Evolutionary conservation across 2,329 filamentous ascomycete species (phyloP).

Genomic region (Huntiella bhutanensis): DNA sequence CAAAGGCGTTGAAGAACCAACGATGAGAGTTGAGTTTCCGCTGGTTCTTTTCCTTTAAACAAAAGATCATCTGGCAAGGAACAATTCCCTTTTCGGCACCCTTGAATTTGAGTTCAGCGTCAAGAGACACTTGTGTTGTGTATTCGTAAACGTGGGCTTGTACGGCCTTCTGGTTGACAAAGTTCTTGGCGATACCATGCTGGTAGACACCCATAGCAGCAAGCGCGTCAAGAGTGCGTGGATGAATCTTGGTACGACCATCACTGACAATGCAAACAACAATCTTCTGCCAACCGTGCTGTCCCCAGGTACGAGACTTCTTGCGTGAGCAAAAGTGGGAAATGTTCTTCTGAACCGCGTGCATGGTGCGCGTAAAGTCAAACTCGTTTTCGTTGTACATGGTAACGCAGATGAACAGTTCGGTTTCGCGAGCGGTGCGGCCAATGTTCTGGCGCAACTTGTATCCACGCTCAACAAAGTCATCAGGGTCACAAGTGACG

Average conservation of each 20-base stretch:
- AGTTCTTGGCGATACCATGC: conserved; percentile 94
- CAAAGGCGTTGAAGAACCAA: conserved; percentile 99
- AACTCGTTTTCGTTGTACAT: conserved; percentile 99
- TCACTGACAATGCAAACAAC: conserved; percentile 96
- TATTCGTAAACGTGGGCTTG: conserved; percentile 97
- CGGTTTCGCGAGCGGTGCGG: conserved; percentile 66
- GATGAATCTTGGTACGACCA: conserved; percentile 91
- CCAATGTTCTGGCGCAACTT: conserved; percentile 85
- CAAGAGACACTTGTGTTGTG: conserved; percentile 91
- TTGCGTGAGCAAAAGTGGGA: conserved; percentile 92
- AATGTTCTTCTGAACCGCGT: conserved; percentile 95
- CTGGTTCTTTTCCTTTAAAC: conserved; percentile 90
- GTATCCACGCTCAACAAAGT: conserved; percentile 77
- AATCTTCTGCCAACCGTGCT: conserved; percentile 98
- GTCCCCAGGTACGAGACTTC: conserved; percentile 93
- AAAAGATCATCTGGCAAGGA: conserved; percentile 96
- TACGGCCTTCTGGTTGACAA: conserved; percentile 90
- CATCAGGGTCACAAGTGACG: conserved; percentile 93
- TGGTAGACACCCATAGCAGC: conserved; percentile 94
- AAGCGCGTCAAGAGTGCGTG: conserved; percentile 69
- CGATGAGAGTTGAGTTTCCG: conserved; percentile 97
- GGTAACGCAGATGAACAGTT: conserved; percentile 60
- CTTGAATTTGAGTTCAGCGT: conserved; percentile 94
- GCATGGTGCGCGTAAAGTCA: conserved; percentile 86
- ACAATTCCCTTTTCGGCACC: conserved; percentile 98